A percentile compares a stretch with the other conserved stretches of the same genome.
phyloP scores from a whole-genome alignment of 1,139 yeast genomes.

The Petasospora rhodanensis region DNA sequence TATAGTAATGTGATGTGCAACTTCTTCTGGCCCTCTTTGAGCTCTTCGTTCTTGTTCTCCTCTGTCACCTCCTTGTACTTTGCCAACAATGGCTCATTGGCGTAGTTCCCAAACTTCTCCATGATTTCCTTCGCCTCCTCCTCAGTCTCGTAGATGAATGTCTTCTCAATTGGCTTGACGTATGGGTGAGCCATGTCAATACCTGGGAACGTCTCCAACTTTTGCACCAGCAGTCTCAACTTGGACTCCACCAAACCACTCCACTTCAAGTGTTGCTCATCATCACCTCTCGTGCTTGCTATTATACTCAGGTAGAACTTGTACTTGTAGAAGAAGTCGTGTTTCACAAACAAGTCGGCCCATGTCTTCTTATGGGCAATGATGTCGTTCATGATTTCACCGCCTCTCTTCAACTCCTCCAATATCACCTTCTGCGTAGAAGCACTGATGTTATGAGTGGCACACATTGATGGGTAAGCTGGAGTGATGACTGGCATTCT shows the following conservation, averaged over 20 bases:
- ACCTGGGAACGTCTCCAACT: slow-evolving; percentile 72
- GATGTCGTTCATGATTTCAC: slow-evolving; percentile 66
- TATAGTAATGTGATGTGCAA: slow-evolving; percentile 72
- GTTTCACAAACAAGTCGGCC: slow-evolving; percentile 72
- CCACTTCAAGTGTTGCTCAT: slow-evolving; percentile 85
- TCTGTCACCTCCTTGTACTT: slow-evolving; percentile 31
- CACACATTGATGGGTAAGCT: slow-evolving; percentile 99
- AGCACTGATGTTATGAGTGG: slow-evolving; percentile 89
- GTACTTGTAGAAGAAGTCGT: slow-evolving; percentile 75
- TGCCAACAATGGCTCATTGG: slow-evolving; percentile 38
- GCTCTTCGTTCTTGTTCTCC: slow-evolving; percentile 31
- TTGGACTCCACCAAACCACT: slow-evolving; percentile 91
- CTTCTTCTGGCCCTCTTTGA: slow-evolving; percentile 30
- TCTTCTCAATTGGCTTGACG: slow-evolving; percentile 66
- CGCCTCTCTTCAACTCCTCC: slow-evolving; percentile 72
- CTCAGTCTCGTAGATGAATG: slow-evolving; percentile 49
- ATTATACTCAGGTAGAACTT: slow-evolving; percentile 82
- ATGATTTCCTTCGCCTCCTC: slow-evolving; percentile 53
- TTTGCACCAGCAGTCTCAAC: slow-evolving; percentile 72
- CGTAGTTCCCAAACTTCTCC: slow-evolving; percentile 47
- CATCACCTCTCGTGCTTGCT: slow-evolving; percentile 65
- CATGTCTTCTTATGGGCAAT: slow-evolving; percentile 59
- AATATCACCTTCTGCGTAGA: slow-evolving; percentile 82
- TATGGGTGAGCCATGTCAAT: slow-evolving; percentile 86
- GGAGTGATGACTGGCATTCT: slow-evolving; percentile 99